Conservation (phyloP, 768 basidiomycete species). For the Agaricus blazei region DNA sequence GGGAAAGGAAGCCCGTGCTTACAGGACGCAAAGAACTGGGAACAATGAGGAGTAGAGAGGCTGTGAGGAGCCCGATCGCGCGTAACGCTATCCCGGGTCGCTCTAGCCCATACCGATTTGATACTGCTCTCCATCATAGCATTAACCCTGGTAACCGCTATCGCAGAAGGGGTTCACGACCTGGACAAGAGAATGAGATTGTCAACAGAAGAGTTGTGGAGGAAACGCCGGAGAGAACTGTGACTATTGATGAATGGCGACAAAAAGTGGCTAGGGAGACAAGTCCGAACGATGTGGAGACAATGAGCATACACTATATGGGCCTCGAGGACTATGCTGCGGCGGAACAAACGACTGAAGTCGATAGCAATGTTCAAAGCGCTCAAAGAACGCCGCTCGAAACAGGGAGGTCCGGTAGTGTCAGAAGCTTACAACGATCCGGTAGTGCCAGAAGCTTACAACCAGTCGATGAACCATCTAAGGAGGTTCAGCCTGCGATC, state of each 20-base stretch:
- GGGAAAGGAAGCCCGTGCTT: conserved; percentile 2
- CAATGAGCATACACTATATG: conserved; percentile 43
- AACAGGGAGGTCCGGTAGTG: conserved; percentile 6
- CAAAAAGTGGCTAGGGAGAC: conserved; percentile 44
- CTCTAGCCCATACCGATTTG: conserved; percentile 8
- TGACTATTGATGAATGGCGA: conserved; percentile 53
- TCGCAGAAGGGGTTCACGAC: conserved; percentile 15
- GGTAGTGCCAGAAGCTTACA: conserved; percentile 7
- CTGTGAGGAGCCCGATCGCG: neutral
- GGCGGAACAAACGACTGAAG: conserved; percentile 10
- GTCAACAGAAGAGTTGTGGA: conserved; percentile 37
- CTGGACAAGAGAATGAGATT: conserved; percentile 39
- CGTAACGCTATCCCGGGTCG: conserved; percentile 2
- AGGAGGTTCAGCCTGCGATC: conserved; percentile 2
- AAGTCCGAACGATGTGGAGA: conserved; percentile 28
- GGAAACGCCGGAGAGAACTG: conserved; percentile 45
- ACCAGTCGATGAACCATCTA: conserved; percentile 7
- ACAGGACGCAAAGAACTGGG: conserved; percentile 10
- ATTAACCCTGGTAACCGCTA: conserved; percentile 4
- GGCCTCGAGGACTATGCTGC: conserved; percentile 23
- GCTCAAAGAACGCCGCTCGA: conserved; percentile 5
- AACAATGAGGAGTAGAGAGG: conserved; percentile 12
- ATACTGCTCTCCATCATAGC: conserved; percentile 13
- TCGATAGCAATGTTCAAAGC: conserved; percentile 9
- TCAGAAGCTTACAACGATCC: conserved; percentile 6